Percentiles rank a stretch among this genome's conserved stretches.
phyloP scores from a whole-genome alignment of 2,329 filamentous ascomycete genomes.

The Trichoderma harzianum region DNA sequence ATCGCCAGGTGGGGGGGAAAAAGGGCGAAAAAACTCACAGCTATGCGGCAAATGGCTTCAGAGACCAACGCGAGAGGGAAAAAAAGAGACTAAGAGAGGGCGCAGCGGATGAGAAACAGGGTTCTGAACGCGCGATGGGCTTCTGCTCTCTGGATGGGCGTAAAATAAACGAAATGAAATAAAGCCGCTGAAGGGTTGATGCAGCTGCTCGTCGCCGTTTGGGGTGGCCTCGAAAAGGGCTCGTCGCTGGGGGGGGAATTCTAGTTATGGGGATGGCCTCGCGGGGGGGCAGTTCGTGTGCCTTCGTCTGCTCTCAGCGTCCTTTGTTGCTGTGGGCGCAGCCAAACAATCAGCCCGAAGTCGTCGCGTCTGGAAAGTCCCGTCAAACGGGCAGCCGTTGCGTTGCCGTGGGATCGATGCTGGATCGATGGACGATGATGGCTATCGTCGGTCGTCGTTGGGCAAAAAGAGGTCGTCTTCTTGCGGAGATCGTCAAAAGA shows the following conservation, averaged over 20 bases:
- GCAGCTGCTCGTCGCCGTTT: conserved; percentile 25
- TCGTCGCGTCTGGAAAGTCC: conserved; percentile 19
- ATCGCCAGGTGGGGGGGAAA: conserved; percentile 8
- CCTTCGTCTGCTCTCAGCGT: background rate
- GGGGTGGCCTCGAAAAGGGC: conserved; percentile 26
- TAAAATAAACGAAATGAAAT: background rate
- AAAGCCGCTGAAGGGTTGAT: background rate
- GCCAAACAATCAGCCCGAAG: background rate
- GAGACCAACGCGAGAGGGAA: conserved; percentile 1
- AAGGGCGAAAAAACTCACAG: background rate
- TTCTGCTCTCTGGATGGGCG: background rate
- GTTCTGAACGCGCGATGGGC: conserved; percentile 14
- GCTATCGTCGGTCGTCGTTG: conserved; percentile 19
- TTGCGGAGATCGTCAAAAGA: background rate
- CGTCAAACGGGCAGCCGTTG: background rate
- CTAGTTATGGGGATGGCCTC: conserved; percentile 19
- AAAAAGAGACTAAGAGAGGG: background rate
- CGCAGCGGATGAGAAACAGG: conserved; percentile 3
- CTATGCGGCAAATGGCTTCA: background rate
- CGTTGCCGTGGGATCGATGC: background rate
- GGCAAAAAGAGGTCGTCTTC: conserved; percentile 8
- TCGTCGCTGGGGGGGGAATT: background rate
- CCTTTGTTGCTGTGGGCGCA: background rate
- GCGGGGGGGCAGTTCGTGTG: conserved; percentile 8
- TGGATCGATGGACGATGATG: conserved; percentile 12